Evolutionary conservation across 305 asterid species (phyloP).

Genomic region (Fraxinus latifolia): DNA sequence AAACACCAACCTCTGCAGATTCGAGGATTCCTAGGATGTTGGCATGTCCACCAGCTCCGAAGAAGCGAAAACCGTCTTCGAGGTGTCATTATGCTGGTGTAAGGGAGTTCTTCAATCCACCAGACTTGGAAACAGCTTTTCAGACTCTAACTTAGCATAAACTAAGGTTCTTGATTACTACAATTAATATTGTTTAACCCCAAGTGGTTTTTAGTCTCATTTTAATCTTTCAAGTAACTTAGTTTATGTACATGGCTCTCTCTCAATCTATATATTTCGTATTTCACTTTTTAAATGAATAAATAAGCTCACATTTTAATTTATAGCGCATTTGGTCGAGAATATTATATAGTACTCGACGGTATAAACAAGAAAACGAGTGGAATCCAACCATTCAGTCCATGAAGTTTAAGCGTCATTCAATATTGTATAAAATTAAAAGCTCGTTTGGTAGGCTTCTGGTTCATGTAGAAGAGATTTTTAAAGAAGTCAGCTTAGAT

Average conservation of each 20-base stretch:
- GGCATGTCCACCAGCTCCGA: slow-evolving; percentile 69
- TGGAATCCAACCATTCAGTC: not conserved
- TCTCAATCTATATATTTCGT: not conserved
- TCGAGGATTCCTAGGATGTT: slow-evolving; percentile 42
- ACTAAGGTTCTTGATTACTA: not conserved
- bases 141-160: slow-evolving; percentile 3
- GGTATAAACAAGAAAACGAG: not conserved
- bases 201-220: not conserved
- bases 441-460: not conserved
- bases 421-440: no score
- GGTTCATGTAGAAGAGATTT: not conserved
- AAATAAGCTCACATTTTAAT: not conserved
- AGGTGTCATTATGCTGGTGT: slow-evolving; percentile 39
- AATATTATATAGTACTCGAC: not conserved
- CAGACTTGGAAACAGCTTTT: slow-evolving; percentile 61
- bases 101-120: slow-evolving; percentile 60
- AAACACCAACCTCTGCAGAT: slow-evolving; percentile 62
- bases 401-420: not conserved
- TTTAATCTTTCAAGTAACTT: not conserved
- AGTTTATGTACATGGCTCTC: not conserved
- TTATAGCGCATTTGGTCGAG: not conserved
- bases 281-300: not conserved
- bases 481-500: not conserved
- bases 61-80: slow-evolving; percentile 52
- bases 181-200: not conserved